Conservation (phyloP, 2,329 filamentous ascomycete genomes). For the Neofusicoccum parvum region DNA sequence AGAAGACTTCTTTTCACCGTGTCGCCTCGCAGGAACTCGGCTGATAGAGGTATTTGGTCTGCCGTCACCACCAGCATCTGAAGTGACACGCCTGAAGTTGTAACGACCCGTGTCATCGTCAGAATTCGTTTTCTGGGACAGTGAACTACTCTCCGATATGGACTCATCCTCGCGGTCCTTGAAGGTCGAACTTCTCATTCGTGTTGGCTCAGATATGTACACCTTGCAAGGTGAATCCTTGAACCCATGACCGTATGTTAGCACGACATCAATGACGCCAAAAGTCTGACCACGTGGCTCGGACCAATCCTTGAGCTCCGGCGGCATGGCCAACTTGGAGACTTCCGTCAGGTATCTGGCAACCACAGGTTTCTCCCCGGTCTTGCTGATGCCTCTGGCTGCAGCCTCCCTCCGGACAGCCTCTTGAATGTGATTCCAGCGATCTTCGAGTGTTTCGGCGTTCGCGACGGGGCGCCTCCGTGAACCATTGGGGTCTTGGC, state of each 20-base stretch:
- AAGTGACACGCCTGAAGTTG: background rate
- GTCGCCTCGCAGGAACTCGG: background rate
- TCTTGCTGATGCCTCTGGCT: constrained; percentile 35
- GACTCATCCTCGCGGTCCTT: background rate
- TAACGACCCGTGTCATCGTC: background rate
- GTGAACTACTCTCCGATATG: background rate
- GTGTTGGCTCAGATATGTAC: constrained; percentile 1
- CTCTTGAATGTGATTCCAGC: constrained; percentile 39
- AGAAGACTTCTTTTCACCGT: background rate
- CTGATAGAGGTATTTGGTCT: background rate
- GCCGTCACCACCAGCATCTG: background rate
- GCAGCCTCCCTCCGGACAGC: constrained; percentile 38
- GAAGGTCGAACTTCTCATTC: background rate
- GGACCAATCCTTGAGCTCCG: constrained; percentile 34
- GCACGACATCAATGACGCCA: constrained; percentile 41
- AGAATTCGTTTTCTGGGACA: too few species aligned
- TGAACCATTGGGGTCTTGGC: constrained; percentile 29
- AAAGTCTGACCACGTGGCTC: constrained; percentile 33
- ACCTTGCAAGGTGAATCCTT: constrained; percentile 6
- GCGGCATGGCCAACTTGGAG: constrained; percentile 41
- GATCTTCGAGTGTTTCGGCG: constrained; percentile 26
- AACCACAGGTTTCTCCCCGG: constrained; percentile 36
- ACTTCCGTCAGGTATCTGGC: constrained; percentile 44
- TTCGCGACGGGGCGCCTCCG: constrained; percentile 19
- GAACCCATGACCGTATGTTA: constrained; percentile 23